phyloP scores from a whole-genome alignment of 179 eudicot species.

The Heliamphora pulchella region DNA sequence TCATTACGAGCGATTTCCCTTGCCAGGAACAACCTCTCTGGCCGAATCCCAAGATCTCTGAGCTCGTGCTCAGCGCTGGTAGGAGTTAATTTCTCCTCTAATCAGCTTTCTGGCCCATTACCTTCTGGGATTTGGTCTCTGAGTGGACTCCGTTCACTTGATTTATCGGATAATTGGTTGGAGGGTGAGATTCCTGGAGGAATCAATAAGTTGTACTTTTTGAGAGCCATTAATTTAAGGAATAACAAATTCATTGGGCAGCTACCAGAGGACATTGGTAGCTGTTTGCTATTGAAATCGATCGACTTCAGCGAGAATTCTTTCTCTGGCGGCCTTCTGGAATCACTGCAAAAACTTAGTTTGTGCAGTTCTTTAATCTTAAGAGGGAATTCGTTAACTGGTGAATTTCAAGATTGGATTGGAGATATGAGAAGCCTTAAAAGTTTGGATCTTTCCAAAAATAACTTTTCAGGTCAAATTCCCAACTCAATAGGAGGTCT shows the following conservation, averaged over 20 bases:
- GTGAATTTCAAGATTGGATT: slow-evolving; percentile 65
- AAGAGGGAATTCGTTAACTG: slow-evolving; percentile 41
- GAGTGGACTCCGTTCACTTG: slow-evolving; percentile 58
- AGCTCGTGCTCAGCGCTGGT: slow-evolving; percentile 49
- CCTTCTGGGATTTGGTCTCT: slow-evolving; percentile 71
- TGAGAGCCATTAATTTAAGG: slow-evolving; percentile 51
- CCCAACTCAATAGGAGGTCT: slow-evolving; percentile 60
- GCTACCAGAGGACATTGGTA: slow-evolving; percentile 63
- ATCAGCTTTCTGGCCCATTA: slow-evolving; percentile 53
- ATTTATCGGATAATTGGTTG: slow-evolving; percentile 60
- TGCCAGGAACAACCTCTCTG: slow-evolving; percentile 60
- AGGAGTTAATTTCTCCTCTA: slow-evolving; percentile 46
- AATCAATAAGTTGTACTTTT: slow-evolving; percentile 37
- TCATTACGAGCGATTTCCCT: slow-evolving; percentile 56
- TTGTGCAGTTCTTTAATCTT: slow-evolving; percentile 46
- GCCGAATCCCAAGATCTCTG: slow-evolving; percentile 57
- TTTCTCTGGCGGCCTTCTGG: slow-evolving; percentile 59
- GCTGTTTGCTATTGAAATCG: slow-evolving; percentile 56
- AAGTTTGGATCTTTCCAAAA: slow-evolving; percentile 65
- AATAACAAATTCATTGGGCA: slow-evolving; percentile 48
- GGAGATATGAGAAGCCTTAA: slow-evolving; percentile 69
- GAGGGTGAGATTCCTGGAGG: slow-evolving; percentile 65
- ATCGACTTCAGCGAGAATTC: slow-evolving; percentile 70
- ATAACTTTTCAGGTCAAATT: slow-evolving; percentile 54
- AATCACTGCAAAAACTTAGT: slow-evolving; percentile 55